Evolutionary conservation across 148 eudicot species (phyloP).

Genomic region (Dianthus caryophyllus): DNA sequence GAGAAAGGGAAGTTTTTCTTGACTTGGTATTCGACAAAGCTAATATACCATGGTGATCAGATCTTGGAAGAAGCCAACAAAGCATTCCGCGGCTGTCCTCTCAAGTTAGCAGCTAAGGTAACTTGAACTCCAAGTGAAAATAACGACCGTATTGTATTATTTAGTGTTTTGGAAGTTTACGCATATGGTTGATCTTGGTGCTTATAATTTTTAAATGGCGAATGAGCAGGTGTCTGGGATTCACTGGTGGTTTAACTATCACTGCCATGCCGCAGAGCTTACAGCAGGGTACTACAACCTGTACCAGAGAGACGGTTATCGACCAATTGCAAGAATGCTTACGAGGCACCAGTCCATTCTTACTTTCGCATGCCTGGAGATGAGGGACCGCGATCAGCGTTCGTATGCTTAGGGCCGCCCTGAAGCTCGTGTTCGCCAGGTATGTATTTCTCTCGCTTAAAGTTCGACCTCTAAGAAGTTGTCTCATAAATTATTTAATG

Average conservation of each 20-base stretch:
- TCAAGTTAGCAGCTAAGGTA: slow-evolving; percentile 62
- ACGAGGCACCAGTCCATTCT: slow-evolving; percentile 67
- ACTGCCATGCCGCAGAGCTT: slow-evolving; percentile 85
- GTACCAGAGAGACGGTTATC: slow-evolving; percentile 62
- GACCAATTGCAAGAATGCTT: slow-evolving; percentile 76
- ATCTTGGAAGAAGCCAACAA: slow-evolving; percentile 53
- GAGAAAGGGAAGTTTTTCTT: slow-evolving; percentile 73
- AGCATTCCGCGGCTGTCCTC: slow-evolving; percentile 47
- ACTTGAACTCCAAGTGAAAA: neutral
- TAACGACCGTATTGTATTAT: too few relatives aligned
- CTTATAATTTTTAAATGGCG: neutral
- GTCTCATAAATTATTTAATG: too few relatives aligned
- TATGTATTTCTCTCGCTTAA: slow-evolving; percentile 15
- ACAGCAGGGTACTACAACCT: slow-evolving; percentile 93
- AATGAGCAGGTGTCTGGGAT: slow-evolving; percentile 65
- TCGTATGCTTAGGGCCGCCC: slow-evolving; percentile 71
- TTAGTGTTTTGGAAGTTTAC: too few relatives aligned
- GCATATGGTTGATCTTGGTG: neutral
- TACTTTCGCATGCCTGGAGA: slow-evolving; percentile 87
- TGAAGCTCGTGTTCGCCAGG: slow-evolving; percentile 70
- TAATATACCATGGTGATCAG: slow-evolving; percentile 67
- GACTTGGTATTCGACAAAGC: slow-evolving; percentile 77
- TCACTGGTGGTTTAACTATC: slow-evolving; percentile 82
- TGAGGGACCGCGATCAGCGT: slow-evolving; percentile 80
- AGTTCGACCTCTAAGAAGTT: neutral